phyloP scores from a whole-genome alignment of 169 alveolate species.

The Fabrea salina region DNA sequence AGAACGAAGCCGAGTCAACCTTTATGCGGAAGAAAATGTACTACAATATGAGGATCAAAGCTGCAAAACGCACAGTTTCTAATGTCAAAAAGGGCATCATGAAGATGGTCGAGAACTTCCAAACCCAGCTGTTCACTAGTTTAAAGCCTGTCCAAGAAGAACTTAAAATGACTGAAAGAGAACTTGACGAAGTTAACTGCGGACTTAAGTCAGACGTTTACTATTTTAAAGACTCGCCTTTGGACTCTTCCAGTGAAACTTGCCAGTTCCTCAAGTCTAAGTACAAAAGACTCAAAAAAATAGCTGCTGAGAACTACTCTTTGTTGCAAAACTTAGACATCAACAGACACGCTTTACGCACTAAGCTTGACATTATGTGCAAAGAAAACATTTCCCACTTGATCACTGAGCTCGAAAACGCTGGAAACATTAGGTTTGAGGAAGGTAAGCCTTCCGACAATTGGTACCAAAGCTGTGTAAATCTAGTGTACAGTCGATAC shows the following conservation, averaged over 20 bases:
- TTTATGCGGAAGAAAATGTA: conserved; percentile 80
- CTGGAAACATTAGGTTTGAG: conserved; percentile 73
- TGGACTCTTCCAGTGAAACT: neutral
- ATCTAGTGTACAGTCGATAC: conserved; percentile 52
- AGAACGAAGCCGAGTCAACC: conserved; percentile 72
- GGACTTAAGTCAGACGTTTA: neutral
- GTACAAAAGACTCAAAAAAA: neutral
- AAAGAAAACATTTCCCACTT: conserved; percentile 41
- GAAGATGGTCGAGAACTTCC: neutral
- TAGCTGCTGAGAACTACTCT: neutral
- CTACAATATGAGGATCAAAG: conserved; percentile 78
- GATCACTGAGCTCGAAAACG: conserved; percentile 73
- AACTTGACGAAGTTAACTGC: neutral
- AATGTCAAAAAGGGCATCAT: conserved; percentile 16
- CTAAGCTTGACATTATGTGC: neutral
- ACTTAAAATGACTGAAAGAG: conserved; percentile 39
- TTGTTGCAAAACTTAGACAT: neutral
- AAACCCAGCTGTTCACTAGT: conserved; percentile 34
- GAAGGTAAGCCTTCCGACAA: conserved; percentile 71
- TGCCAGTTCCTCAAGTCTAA: neutral
- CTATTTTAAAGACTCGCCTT: conserved; percentile 46
- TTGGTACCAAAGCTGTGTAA: conserved; percentile 69
- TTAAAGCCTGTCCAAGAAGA: conserved; percentile 40
- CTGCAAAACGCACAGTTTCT: conserved; percentile 65
- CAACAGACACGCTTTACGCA: neutral